phyloP scores from a whole-genome alignment of 73 alveolate species.

The Tetrahymena elliotti region DNA sequence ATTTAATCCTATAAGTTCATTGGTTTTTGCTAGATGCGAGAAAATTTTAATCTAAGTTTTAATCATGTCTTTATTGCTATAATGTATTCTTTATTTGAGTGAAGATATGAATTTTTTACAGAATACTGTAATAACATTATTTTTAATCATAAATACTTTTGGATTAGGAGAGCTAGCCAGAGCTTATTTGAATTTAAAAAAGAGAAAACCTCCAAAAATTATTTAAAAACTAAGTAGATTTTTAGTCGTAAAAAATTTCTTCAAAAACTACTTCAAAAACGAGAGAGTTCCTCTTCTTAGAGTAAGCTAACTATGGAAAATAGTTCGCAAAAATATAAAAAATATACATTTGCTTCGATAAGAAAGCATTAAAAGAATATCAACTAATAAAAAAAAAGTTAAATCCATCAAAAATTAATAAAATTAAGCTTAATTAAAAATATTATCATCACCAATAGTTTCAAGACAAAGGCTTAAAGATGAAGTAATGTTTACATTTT shows the following conservation, averaged over 20 bases:
- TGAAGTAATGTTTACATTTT: too few species aligned
- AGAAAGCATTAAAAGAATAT: too few species aligned
- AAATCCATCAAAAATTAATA: too few species aligned
- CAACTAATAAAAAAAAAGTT: too few species aligned
- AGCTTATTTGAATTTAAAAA: background rate
- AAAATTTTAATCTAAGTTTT: background rate
- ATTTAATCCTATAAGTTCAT: background rate
- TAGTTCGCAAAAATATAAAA: background rate
- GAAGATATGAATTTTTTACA: background rate
- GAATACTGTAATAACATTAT: background rate
- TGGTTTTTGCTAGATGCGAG: background rate
- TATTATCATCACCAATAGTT: too few species aligned
- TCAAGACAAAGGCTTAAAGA: too few species aligned
- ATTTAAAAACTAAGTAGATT: background rate
- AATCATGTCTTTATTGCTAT: background rate
- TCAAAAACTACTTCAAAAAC: background rate
- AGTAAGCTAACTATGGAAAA: background rate
- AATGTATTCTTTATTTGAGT: background rate
- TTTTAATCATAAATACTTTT: background rate
- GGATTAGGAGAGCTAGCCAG: background rate
- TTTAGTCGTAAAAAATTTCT: background rate
- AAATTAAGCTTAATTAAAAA: too few species aligned
- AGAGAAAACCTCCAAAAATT: background rate
- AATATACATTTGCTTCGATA: too few species aligned
- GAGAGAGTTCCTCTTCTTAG: background rate